Evolutionary conservation across 1,139 yeast species (phyloP), one percentile per base, ranked within the genome.

Genomic region (Lizanozyma gosingica): DNA sequence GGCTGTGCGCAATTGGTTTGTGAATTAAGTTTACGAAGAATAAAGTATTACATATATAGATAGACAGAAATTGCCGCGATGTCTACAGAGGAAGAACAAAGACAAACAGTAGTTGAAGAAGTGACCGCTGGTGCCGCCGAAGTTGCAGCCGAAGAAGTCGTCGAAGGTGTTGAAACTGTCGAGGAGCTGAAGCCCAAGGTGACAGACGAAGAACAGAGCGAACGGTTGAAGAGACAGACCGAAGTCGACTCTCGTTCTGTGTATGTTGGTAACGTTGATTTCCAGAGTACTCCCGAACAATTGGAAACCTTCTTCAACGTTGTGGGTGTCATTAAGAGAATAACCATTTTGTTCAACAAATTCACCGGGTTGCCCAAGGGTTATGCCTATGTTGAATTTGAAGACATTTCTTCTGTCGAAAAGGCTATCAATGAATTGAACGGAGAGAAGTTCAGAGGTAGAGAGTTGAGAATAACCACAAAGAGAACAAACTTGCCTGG

Each of bases 251-350:
- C 52, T 17, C 52, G 72, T 17, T 68, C 73, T 3, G 53, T 69
- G 4, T 68, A 64, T 43, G 71, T 69, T 6, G 73, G 71, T 4
- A 69, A 68, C 48, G 71, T 69, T 14, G 71, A 67, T 46, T 69
- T 62, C 48, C 62, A 56, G 41, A 48, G 67, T 4, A 64, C 71
- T 2, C 73, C 73, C 0, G 69, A 62, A 40, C 71, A 65, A 49
- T 58, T 68, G 49, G 73, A 68, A 44, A 53, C 53, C 35, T 59
- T 64, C 38, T 68, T 68, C 55, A 56, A 53, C 41, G 47, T 39
- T 3, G 63, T 52, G 17, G 74, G 73, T 0, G 54, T 52, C 6
- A 60, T 67, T 45, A 66, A 63, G 45, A 48, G 71, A 40, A 60
- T 69, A 11, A 68, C 73, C 15, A 64, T 69, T 35, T 55, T 67